Base-by-base conservation (phyloP, 106 monocot species). In the Ottelia alismoides region DNA sequence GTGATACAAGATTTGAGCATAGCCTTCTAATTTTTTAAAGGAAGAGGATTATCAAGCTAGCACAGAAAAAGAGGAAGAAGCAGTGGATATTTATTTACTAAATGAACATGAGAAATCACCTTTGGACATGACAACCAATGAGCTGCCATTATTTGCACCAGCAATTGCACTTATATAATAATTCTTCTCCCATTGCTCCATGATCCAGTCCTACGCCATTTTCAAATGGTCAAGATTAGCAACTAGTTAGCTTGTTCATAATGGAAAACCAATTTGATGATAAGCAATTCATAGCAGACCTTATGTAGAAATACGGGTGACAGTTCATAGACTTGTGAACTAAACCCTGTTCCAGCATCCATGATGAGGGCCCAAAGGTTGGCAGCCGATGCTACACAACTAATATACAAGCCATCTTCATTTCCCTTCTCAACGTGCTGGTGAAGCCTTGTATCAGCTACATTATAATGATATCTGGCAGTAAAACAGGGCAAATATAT, bases 311-410 rank as follows among this genome's bases (percentile, higher is more conserved):
- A 94, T 71, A 65, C 57, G 47, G 69, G 68, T 24, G 94, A 84
- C 1, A 96, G 71, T 49, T 85, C 79, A 65, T 96, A 85, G 56
- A 89, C 85, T 84, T 96, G 96, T 55, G 78, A 55, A 53, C 60
- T 82, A 62, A 85, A 96, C 55, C 78, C 89, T 45, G 96, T 96
- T 57, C 96, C 96, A 28, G 88, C 96, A 77, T 96, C 96, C 96
- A 96, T 96, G 54, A 96, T 89, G 29, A 96, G 46, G 11, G 96
- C 89, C 96, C 96, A 96, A 7, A 96, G 76, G 63, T 89, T 79
- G 57, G 76, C 22, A 66, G 74, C 76, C 48, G 88, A 89, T 45
- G 84, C 64, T 58, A 96, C 82, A 63, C 85, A 76, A 50, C 96
- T 96, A 51, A 96, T 85, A 60, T 72, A 89, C 56, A 96, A 65